Percentiles rank a stretch among this genome's conserved stretches.
Conservation (phyloP, 208 protist species). For the Wallacemonas sp. region DNA sequence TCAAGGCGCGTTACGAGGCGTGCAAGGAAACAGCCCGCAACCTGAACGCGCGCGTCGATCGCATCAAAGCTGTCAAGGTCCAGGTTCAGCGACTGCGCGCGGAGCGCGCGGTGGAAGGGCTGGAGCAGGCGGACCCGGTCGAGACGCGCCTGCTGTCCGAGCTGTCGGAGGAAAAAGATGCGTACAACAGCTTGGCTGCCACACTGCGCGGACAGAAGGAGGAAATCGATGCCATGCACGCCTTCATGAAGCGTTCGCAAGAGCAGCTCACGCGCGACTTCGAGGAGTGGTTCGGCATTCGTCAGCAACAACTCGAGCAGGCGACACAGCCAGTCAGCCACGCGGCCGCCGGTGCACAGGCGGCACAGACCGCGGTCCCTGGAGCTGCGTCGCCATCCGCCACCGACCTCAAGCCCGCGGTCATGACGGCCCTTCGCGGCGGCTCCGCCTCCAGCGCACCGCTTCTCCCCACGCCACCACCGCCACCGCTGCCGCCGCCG, state of each 20-base stretch:
- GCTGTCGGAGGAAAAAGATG: constrained; percentile 7
- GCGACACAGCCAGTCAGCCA: constrained; percentile 15
- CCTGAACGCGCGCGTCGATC: constrained; percentile 67
- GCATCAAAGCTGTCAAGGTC: constrained; percentile 70
- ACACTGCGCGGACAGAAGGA: constrained; percentile 71
- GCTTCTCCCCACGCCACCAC: constrained; percentile 5
- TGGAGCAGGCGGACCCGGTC: constrained; percentile 45
- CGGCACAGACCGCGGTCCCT: not conserved
- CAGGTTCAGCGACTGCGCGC: constrained; percentile 75
- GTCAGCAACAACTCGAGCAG: constrained; percentile 64
- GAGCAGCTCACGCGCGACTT: constrained; percentile 84
- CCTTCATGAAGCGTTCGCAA: constrained; percentile 81
- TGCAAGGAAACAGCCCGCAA: constrained; percentile 67
- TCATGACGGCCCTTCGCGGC: not conserved
- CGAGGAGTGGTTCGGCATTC: constrained; percentile 78
- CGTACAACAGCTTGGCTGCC: constrained; percentile 53
- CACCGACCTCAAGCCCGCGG: too few relatives aligned
- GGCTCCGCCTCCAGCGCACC: constrained; percentile 7
- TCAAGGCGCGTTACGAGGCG: constrained; percentile 59
- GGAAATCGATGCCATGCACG: constrained; percentile 83
- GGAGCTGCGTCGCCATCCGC: too few relatives aligned
- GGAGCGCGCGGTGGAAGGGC: constrained; percentile 73
- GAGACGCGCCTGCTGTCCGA: constrained; percentile 39
- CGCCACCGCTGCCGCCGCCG: not conserved
- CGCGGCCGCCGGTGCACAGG: not conserved